These are phyloP conservation scores for Eimeria praecox DNA, from an alignment of 169 alveolate species.

Conservation along the genomic window DNA sequence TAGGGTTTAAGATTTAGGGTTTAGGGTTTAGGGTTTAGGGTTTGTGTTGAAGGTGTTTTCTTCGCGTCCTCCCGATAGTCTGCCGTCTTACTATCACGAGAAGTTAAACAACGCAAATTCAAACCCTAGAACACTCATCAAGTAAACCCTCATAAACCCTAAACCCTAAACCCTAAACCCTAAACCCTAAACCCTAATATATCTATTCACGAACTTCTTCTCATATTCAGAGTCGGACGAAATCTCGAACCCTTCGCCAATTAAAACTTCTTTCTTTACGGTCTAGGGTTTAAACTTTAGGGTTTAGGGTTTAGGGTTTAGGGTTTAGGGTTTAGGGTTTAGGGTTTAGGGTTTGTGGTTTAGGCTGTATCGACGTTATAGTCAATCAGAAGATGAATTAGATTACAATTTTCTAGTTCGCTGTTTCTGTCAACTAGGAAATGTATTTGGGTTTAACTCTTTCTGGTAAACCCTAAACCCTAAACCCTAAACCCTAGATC, in stretches of 20 bases:
- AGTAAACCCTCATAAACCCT: constrained; percentile 32
- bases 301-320: neutral
- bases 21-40: constrained; percentile 42
- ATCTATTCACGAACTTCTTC: neutral
- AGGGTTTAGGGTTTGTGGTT: constrained; percentile 7
- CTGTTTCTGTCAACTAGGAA: constrained; percentile 92
- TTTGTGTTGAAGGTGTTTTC: constrained; percentile 8
- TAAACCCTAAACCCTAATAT: constrained; percentile 18
- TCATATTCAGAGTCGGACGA: too few relatives aligned
- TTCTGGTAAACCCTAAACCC: constrained; percentile 87
- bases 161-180: constrained; percentile 54
- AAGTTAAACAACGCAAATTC: constrained; percentile 59
- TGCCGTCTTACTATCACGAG: constrained; percentile 61
- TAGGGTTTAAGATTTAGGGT: too few relatives aligned
- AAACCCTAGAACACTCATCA: constrained; percentile 74
- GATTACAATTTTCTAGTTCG: constrained; percentile 92
- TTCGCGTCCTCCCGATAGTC: neutral
- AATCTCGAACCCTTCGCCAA: too few relatives aligned
- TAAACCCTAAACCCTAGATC: neutral
- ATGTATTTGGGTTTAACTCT: constrained; percentile 92
- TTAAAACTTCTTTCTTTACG: neutral
- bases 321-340: constrained; percentile 43
- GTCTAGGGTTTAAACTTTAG: neutral
- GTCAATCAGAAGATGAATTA: constrained; percentile 90
- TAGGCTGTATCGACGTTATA: constrained; percentile 90